Evolutionary conservation across 306 rosid genomes (phyloP).

Genomic region (Gastrolobium bilobum): DNA sequence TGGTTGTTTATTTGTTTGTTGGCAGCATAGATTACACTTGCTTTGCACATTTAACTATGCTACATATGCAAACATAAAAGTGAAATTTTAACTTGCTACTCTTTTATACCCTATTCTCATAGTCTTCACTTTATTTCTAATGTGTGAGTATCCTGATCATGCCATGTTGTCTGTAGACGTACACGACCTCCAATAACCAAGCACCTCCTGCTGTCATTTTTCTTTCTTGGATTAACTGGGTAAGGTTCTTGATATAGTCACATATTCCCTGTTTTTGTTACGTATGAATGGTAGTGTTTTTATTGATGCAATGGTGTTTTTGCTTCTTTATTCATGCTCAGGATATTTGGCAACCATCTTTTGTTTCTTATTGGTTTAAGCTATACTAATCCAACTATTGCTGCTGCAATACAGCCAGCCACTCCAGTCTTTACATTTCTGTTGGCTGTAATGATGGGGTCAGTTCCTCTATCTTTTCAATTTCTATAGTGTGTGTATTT

Average conservation of each 20-base stretch:
- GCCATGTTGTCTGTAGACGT: constrained; percentile 62
- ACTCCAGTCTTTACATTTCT: constrained; percentile 94
- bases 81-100: constrained; percentile 18
- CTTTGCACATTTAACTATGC: constrained; percentile 22
- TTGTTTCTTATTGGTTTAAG: constrained; percentile 97
- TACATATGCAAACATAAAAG: constrained; percentile 28
- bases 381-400: constrained; percentile 96
- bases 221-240: constrained; percentile 97
- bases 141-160: constrained; percentile 19
- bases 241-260: constrained; percentile 53
- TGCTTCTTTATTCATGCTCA: constrained; percentile 50
- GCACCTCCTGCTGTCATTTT: constrained; percentile 64
- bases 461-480: constrained; percentile 52
- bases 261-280: not conserved
- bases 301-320: constrained; percentile 42
- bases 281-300: constrained; percentile 12
- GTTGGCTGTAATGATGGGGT: constrained; percentile 94
- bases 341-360: constrained; percentile 99
- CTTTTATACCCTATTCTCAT: not conserved
- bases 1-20: constrained; percentile 30
- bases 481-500: constrained; percentile 27
- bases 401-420: constrained; percentile 95
- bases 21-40: not conserved
- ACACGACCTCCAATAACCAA: constrained; percentile 82
- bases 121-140: constrained; percentile 28